phyloP scores from a whole-genome alignment of 805 yeast species.

The Lipomyces starkeyi region DNA sequence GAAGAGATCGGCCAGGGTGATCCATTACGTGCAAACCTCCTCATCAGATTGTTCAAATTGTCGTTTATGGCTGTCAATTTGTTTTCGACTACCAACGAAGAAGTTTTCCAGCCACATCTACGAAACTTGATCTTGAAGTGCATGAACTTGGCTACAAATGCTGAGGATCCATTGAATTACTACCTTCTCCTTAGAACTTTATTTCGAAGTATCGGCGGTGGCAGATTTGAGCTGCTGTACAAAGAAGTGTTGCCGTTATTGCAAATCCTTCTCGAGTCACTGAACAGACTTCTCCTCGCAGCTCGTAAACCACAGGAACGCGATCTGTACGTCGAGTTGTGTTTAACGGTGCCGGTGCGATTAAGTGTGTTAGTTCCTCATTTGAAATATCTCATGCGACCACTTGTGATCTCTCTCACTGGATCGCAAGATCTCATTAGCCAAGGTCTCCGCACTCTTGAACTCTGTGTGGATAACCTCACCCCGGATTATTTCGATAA shows the following conservation, averaged over 20 bases:
- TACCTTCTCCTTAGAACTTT: conserved; percentile 86
- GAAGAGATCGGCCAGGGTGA: conserved; percentile 82
- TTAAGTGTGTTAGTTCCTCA: conserved; percentile 93
- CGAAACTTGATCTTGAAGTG: conserved; percentile 82
- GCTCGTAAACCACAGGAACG: conserved; percentile 89
- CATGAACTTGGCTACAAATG: conserved; percentile 75
- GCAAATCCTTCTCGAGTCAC: conserved; percentile 82
- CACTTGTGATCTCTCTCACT: conserved; percentile 86
- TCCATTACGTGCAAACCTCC: conserved; percentile 73
- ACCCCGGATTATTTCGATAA: conserved; percentile 98
- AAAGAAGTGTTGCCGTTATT: conserved; percentile 90
- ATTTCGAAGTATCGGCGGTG: conserved; percentile 95
- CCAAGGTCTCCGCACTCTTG: conserved; percentile 93
- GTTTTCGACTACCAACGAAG: conserved; percentile 83
- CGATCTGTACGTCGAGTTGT: conserved; percentile 91
- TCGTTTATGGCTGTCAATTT: conserved; percentile 95
- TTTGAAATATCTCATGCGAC: conserved; percentile 83
- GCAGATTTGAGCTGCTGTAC: conserved; percentile 89
- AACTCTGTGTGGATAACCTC: conserved; percentile 91
- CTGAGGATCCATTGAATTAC: conserved; percentile 89
- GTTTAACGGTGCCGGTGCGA: conserved; percentile 94
- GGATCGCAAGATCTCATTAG: conserved; percentile 90
- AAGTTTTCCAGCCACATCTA: conserved; percentile 85
- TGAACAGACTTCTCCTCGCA: conserved; percentile 80
- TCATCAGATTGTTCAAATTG: conserved; percentile 84